Evolutionary conservation across 352 stramenopile genomes (phyloP).

Genomic region (Phytophthora sojae): DNA sequence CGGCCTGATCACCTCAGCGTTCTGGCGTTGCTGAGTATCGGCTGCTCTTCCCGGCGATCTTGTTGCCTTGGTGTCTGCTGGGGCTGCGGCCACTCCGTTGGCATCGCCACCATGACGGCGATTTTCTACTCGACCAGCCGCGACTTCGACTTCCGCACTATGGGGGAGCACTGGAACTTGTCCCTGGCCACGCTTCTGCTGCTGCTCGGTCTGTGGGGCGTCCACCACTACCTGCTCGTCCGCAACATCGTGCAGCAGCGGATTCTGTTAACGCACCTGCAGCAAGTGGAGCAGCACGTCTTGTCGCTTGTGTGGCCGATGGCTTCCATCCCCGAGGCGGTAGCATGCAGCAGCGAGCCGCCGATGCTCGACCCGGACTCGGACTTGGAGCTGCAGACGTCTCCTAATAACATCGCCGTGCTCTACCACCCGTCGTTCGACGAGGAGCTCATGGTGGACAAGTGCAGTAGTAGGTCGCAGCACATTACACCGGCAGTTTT

Average conservation of each 20-base stretch:
- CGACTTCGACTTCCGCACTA: not conserved
- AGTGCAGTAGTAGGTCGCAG: too few species aligned
- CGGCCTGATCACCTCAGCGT: not conserved
- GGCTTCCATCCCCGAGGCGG: too few species aligned
- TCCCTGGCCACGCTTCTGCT: not conserved
- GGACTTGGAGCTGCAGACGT: too few species aligned
- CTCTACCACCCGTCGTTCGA: not conserved
- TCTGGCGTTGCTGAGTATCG: not conserved
- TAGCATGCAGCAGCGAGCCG: too few species aligned
- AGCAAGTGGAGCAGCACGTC: too few species aligned
- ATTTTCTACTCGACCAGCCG: not conserved
- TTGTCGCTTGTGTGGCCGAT: too few species aligned
- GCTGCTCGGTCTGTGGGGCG: not conserved
- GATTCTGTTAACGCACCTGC: too few species aligned
- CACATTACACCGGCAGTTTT: too few species aligned
- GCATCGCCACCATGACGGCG: not conserved
- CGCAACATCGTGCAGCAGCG: not conserved
- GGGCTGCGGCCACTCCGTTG: not conserved
- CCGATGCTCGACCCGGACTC: too few species aligned
- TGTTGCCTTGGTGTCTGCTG: not conserved
- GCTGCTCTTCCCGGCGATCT: not conserved
- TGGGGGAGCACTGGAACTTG: too few species aligned
- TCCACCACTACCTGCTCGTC: not conserved
- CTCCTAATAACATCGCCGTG: not conserved
- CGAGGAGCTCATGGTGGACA: not conserved